Percentiles rank a stretch among this genome's conserved stretches.
These are phyloP conservation scores for Candida pseudoviswanathii DNA, from an alignment of 1,139 yeast species.

Conservation along the genomic window DNA sequence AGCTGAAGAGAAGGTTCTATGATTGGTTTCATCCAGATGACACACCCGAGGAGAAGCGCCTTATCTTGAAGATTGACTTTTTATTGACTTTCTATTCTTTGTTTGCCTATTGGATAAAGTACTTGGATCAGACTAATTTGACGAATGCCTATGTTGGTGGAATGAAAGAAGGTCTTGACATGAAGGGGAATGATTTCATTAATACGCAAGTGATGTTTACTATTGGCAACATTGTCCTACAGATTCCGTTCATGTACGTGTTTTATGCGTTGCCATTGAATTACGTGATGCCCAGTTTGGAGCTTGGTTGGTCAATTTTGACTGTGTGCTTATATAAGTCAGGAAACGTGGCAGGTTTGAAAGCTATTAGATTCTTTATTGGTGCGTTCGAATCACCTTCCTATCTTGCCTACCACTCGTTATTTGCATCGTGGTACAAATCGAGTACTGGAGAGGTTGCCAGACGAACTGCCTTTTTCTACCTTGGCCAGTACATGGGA, in stretches of 20 bases:
- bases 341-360: constrained; percentile 47
- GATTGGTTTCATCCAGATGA: constrained; percentile 65
- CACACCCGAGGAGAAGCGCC: constrained; percentile 54
- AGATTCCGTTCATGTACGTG: constrained; percentile 49
- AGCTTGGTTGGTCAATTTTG: constrained; percentile 66
- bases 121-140: constrained; percentile 60
- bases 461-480: constrained; percentile 62
- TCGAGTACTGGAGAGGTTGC: constrained; percentile 52
- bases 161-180: constrained; percentile 56
- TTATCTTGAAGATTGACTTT: constrained; percentile 64
- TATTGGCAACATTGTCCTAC: constrained; percentile 61
- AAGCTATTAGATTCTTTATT: constrained; percentile 60
- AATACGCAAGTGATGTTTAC: constrained; percentile 60
- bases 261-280: constrained; percentile 53
- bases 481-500: constrained; percentile 63
- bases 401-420: constrained; percentile 60
- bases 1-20: constrained; percentile 54
- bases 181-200: constrained; percentile 69
- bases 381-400: constrained; percentile 67
- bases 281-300: constrained; percentile 58
- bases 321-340: constrained; percentile 58
- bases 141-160: constrained; percentile 74
- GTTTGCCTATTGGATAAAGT: constrained; percentile 71
- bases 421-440: constrained; percentile 65
- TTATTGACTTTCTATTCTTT: constrained; percentile 60